Conservation (phyloP, 805 yeast genomes). For the Candida corydali region DNA sequence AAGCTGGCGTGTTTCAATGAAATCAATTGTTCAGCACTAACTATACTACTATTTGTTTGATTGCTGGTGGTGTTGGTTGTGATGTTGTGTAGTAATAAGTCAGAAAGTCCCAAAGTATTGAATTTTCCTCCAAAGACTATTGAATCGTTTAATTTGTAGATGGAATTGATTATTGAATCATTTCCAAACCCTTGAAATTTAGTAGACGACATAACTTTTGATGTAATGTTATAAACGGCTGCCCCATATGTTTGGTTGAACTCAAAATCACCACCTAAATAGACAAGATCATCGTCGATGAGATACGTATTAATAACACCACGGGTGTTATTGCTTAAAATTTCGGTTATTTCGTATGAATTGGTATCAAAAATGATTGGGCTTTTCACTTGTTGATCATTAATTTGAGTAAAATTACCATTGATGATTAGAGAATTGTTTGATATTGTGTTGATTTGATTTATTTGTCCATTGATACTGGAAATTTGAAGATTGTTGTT, state of each 20-base stretch:
- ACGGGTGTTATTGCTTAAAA: slow-evolving; percentile 18
- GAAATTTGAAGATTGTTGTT: slow-evolving; percentile 20
- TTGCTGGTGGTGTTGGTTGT: slow-evolving; percentile 22
- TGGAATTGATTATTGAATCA: slow-evolving; percentile 57
- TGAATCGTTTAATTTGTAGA: slow-evolving; percentile 41
- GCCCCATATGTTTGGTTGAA: slow-evolving; percentile 54
- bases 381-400: slow-evolving; percentile 18
- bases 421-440: slow-evolving; percentile 26
- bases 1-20: slow-evolving; percentile 55
- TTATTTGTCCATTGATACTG: slow-evolving; percentile 26
- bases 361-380: slow-evolving; percentile 36
- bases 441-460: slow-evolving; percentile 22
- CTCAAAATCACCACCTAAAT: slow-evolving; percentile 76
- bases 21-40: slow-evolving; percentile 58
- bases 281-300: slow-evolving; percentile 47
- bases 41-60: slow-evolving; percentile 34
- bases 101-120: slow-evolving; percentile 51
- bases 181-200: slow-evolving; percentile 77
- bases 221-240: slow-evolving; percentile 55
- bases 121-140: slow-evolving; percentile 82
- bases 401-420: slow-evolving; percentile 35
- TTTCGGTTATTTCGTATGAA: slow-evolving; percentile 17
- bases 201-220: slow-evolving; percentile 39
- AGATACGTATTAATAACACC: slow-evolving; percentile 33
- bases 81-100: slow-evolving; percentile 37